Evolutionary conservation across 2,329 filamentous ascomycete genomes (phyloP), one percentile per base, ranked within the genome.

Genomic region (Sclerotinia spermophila): DNA sequence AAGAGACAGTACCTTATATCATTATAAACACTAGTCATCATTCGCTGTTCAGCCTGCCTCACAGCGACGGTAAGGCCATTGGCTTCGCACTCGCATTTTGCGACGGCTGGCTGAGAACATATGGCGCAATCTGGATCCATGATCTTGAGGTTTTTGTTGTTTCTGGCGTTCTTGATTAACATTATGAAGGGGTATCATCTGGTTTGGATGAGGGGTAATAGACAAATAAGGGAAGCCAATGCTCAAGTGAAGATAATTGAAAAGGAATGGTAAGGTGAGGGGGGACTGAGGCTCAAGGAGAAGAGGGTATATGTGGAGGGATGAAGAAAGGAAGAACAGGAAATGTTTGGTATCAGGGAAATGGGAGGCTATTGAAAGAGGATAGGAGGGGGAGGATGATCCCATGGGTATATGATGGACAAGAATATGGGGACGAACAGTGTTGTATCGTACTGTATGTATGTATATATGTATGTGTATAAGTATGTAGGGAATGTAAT

Each of bases 61-160:
- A 91, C 83, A 72, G 89, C 88, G 70, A 85, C 80, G 74, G 90
- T 88, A 42, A 91, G 83, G 40, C 87, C 86, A 76, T 87, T 89
- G 67, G 87, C 86, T 82, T 91, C 89, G 78, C 89, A 91, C 74
- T 89, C 87, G 79, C 89, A 91, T 72, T 82, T 83, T 75, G 84
- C 78, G 56, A 82, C 83, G 60, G 88, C 87, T 72, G 89, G 87
- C 73, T 85, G 84, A 77, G 84, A 83, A 79, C 89, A 91, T 78
- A 91, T 88, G 68, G 89, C 89, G 80, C 89, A 91, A 81, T 90
- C 87, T 58, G 89, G 89, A 77, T 91, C 89, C 87, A 90, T 90
- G 80, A 84, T 89, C 79, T 86, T 84, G 79, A 68, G n/a, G 17
- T 67, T 30, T 64, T 59, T 44, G 45, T 85, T 86, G 76, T 82